Percentiles rank a stretch among this genome's conserved stretches.
phyloP scores from a whole-genome alignment of 2,329 filamentous ascomycete genomes.

The Colletotrichum incanum region DNA sequence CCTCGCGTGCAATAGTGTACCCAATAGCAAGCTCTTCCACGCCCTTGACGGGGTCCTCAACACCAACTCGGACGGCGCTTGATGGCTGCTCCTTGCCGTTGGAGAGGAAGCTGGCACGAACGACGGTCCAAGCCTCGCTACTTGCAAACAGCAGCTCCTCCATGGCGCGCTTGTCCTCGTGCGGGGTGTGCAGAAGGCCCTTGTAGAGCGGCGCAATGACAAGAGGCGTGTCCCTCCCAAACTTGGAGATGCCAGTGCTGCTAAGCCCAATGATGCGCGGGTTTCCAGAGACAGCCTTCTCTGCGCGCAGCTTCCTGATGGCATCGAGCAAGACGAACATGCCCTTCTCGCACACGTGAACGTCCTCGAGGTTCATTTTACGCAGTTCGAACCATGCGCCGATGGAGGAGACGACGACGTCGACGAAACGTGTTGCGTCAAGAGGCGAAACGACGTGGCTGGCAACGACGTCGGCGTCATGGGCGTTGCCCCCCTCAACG shows the following conservation, averaged over 20 bases:
- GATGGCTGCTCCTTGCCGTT: constrained; percentile 47
- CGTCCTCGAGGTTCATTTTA: constrained; percentile 60
- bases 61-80: constrained; percentile 48
- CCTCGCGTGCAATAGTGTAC: constrained; percentile 58
- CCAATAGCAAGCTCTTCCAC: constrained; percentile 56
- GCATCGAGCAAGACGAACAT: constrained; percentile 60
- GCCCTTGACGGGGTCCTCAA: constrained; percentile 53
- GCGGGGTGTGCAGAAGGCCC: constrained; percentile 54
- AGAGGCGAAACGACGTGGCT: constrained; percentile 52
- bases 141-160: constrained; percentile 54
- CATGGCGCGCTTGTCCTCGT: constrained; percentile 62
- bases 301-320: constrained; percentile 51
- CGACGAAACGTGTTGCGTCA: constrained; percentile 55
- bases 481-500: constrained; percentile 64
- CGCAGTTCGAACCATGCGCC: constrained; percentile 55
- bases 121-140: constrained; percentile 50
- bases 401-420: constrained; percentile 64
- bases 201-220: constrained; percentile 59
- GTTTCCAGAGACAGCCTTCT: constrained; percentile 42
- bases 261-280: constrained; percentile 58
- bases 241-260: constrained; percentile 59
- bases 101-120: constrained; percentile 52
- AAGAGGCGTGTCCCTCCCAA: constrained; percentile 58
- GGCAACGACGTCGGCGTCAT: constrained; percentile 56
- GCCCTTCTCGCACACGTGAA: constrained; percentile 63